Base-by-base conservation (phyloP, 1,284 basidiomycete species). In the Ganoderma leucocontextum region DNA sequence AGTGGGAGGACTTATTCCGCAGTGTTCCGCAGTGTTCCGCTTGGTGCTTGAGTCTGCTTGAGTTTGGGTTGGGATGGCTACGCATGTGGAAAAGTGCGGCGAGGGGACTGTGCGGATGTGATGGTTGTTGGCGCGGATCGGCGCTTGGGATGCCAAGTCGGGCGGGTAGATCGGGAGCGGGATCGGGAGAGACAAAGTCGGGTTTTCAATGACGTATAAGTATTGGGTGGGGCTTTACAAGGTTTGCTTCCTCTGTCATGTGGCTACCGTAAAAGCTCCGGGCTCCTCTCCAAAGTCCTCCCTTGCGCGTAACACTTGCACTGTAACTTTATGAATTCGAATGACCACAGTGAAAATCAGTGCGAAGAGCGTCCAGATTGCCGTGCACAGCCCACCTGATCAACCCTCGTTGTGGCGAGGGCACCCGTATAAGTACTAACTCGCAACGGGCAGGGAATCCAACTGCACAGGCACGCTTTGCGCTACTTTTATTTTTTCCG, bases 381-480 rank as follows among this genome's bases (percentile, higher is more conserved):
- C 47, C 47, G 47, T 12, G 47, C 47, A 49, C 47, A 49, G 47
- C 47, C 22, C 22, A 13, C 9, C 22, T 49, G 47, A 49, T 49
- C 47, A 12, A 10, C 10, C 47, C n/a, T 4, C 25, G 47, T 25
- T 9, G 47, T 47, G 44, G 44, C 47, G 47, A 22, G 22, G 47
- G 47, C 47, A 49, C 22, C n/a, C n/a, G n/a, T n/a, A n/a, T n/a
- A 9, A 22, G 29, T 35, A 55, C 33, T 33, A 55, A 33, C 29
- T 55, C 33, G 13, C 29, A 13, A 29, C 29, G 29, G 17, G 29
- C 22, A 35, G 29, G 47, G 36, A 41, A 39, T 17, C 25, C 39
- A 57, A 44, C 36, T 35, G 71, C 70, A 66, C 68, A 72, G 71
- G 71, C 70, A 71, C 71, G 65, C 66, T 35, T 62, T 61, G 22